Conservation (phyloP, 139 green algal species). For the Parachlorella kessleri region DNA sequence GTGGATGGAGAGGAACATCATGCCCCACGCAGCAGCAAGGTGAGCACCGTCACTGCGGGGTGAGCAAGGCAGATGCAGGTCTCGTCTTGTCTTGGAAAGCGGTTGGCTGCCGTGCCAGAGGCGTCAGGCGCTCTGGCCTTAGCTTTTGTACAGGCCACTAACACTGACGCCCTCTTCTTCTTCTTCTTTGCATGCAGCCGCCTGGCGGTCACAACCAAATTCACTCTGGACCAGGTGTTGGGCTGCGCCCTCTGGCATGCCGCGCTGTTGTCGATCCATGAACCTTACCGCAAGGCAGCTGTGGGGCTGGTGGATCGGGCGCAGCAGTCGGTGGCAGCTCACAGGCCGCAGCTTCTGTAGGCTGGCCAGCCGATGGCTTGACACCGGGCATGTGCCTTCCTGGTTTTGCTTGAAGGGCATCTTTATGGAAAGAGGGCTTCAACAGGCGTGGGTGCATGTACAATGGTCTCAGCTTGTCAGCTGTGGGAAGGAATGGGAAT, state of each 20-base stretch:
- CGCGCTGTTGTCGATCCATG: slow-evolving; percentile 16
- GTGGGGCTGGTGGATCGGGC: background rate
- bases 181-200: slow-evolving; percentile 15
- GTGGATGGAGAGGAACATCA: slow-evolving; percentile 39
- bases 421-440: too few species aligned
- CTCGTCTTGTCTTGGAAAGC: too few species aligned
- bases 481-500: too few species aligned
- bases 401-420: too few species aligned
- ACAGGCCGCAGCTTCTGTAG: background rate
- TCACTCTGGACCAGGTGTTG: slow-evolving; percentile 40
- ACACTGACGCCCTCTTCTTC: background rate
- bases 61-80: too few species aligned
- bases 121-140: too few species aligned
- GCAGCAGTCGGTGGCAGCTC: background rate
- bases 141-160: background rate
- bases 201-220: slow-evolving; percentile 17
- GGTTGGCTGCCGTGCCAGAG: too few species aligned
- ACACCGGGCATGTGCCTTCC: too few species aligned
- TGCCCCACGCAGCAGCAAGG: slow-evolving; percentile 11
- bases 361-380: too few species aligned
- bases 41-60: too few species aligned
- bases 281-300: slow-evolving; percentile 12
- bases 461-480: too few species aligned
- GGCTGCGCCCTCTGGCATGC: slow-evolving; percentile 34
- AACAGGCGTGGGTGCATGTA: too few species aligned